Evolutionary conservation across 148 eudicot genomes (phyloP).

Genomic region (Salicornia ramosissima): DNA sequence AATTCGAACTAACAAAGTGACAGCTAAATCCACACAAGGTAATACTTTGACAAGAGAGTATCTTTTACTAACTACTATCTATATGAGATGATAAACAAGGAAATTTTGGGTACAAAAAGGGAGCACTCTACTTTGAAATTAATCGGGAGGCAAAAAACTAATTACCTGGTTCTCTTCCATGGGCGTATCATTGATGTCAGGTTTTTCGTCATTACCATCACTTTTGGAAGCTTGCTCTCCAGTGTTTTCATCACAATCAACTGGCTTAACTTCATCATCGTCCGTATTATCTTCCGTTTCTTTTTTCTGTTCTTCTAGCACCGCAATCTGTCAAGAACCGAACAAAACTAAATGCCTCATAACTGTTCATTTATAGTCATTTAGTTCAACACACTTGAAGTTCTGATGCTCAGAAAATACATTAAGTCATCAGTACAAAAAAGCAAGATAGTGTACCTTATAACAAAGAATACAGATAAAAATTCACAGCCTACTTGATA

Average conservation of each 20-base stretch:
- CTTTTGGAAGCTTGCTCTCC: constrained; percentile 37
- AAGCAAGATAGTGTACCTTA: not conserved
- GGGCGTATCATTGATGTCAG: constrained; percentile 82
- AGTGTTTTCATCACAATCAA: constrained; percentile 29
- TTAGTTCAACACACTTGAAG: not conserved
- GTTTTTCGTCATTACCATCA: constrained; percentile 50
- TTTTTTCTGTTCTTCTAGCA: constrained; percentile 72
- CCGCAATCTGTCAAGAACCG: constrained; percentile 46
- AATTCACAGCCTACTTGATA: not conserved
- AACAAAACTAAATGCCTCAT: not conserved
- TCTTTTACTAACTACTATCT: too few species aligned
- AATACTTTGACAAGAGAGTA: too few species aligned
- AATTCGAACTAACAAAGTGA: too few species aligned
- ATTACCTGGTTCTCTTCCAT: constrained; percentile 74
- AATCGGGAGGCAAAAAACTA: not conserved
- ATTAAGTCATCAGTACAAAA: not conserved
- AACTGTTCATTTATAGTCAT: not conserved
- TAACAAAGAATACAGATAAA: not conserved
- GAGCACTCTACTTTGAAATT: too few species aligned
- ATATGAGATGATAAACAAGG: not conserved
- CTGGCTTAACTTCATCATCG: constrained; percentile 58
- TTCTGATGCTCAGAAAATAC: not conserved
- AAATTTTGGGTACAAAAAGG: not conserved
- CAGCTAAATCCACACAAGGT: too few species aligned
- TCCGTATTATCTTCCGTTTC: constrained; percentile 54